Conservation (phyloP, 768 basidiomycete species). For the Boletus fagicola region DNA sequence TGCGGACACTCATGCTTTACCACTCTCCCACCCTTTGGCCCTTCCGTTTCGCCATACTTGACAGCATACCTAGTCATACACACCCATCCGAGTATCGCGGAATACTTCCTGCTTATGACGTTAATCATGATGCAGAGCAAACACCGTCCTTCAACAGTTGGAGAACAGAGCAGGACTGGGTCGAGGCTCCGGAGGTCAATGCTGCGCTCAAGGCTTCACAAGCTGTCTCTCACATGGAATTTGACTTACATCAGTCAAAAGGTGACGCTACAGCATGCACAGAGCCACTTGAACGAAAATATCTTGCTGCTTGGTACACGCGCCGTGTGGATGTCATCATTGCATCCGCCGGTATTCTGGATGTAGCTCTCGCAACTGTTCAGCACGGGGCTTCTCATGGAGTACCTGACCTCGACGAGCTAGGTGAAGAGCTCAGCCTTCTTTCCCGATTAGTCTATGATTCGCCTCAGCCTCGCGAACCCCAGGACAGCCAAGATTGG, state of each 20-base stretch:
- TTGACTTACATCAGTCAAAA: conserved; percentile 13
- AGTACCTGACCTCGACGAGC: conserved; percentile 71
- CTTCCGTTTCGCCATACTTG: conserved; percentile 65
- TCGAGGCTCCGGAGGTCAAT: conserved; percentile 47
- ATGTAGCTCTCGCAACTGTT: conserved; percentile 72
- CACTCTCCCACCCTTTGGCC: conserved; percentile 65
- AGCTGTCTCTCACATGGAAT: conserved; percentile 9
- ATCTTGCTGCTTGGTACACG: conserved; percentile 76
- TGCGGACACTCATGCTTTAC: conserved; percentile 55
- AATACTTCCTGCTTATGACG: conserved; percentile 64
- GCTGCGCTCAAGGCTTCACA: conserved; percentile 38
- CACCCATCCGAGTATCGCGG: conserved; percentile 60
- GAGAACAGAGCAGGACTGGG: conserved; percentile 58
- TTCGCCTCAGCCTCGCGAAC: conserved; percentile 44
- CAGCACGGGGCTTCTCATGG: conserved; percentile 86
- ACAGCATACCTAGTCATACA: conserved; percentile 71
- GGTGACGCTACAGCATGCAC: conserved; percentile 3
- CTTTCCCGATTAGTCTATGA: conserved; percentile 89
- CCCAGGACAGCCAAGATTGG: conserved; percentile 60
- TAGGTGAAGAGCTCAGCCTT: conserved; percentile 90
- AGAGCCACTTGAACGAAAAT: conserved; percentile 16
- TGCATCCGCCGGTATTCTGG: conserved; percentile 67
- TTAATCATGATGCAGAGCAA: conserved; percentile 44
- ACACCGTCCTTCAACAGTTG: conserved; percentile 36
- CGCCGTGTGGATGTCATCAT: conserved; percentile 61